phyloP scores from a whole-genome alignment of 2,329 filamentous ascomycete genomes.

The Alternaria angustiovoidea region DNA sequence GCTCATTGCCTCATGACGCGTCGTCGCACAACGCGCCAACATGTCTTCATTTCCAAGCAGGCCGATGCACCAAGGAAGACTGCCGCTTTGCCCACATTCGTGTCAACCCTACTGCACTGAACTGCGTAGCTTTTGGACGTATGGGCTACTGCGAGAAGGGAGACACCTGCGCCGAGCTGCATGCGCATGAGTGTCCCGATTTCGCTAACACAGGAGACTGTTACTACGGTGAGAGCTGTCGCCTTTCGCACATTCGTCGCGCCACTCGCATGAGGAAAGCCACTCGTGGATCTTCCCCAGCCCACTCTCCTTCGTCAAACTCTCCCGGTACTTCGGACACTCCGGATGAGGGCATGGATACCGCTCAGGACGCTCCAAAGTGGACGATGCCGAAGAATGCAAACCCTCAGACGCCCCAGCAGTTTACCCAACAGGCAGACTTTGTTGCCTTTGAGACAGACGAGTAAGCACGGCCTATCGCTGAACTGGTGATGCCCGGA shows the following conservation, averaged over 20 bases:
- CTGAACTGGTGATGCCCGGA: constrained; percentile 8
- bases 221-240: constrained; percentile 76
- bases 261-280: constrained; percentile 39
- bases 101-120: constrained; percentile 76
- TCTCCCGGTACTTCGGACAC: constrained; percentile 8
- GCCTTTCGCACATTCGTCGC: constrained; percentile 80
- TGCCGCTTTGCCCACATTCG: constrained; percentile 89
- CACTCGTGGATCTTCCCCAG: constrained; percentile 23
- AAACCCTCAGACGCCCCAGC: constrained; percentile 18
- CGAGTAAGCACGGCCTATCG: constrained; percentile 16
- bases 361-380: constrained; percentile 5
- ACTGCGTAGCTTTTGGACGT: constrained; percentile 84
- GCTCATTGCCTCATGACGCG: constrained; percentile 89
- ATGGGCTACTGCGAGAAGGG: constrained; percentile 91
- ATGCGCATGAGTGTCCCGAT: constrained; percentile 92
- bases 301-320: constrained; percentile 7
- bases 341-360: constrained; percentile 19
- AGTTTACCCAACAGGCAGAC: constrained; percentile 43
- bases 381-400: constrained; percentile 5
- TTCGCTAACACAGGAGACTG: constrained; percentile 92
- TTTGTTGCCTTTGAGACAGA: constrained; percentile 38
- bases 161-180: constrained; percentile 76
- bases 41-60: constrained; percentile 89
- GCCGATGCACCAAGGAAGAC: constrained; percentile 84
- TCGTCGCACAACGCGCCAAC: constrained; percentile 84